Evolutionary conservation across 192 early-diverging fungal genomes (phyloP).

Genomic region (Gamsiella multidivaricata): DNA sequence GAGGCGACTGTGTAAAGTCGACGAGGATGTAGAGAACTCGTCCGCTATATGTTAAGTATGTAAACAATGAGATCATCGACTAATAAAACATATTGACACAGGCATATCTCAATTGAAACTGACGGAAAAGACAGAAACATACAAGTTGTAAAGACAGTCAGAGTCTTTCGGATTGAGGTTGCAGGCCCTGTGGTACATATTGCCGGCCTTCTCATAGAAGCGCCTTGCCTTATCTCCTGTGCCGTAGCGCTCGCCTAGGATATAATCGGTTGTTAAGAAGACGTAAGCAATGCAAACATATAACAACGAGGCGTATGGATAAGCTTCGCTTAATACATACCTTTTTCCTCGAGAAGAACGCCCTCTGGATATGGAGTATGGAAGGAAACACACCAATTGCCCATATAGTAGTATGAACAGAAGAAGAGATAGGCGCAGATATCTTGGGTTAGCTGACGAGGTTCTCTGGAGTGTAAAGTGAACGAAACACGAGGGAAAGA

Average conservation of each 20-base stretch:
- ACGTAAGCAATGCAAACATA: neutral
- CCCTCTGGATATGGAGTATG: conserved; percentile 50
- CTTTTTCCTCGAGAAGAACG: conserved; percentile 64
- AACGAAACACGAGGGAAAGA: neutral
- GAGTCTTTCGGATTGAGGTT: conserved; percentile 62
- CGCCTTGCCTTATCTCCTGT: conserved; percentile 73
- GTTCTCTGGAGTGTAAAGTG: too few relatives aligned
- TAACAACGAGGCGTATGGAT: too few relatives aligned
- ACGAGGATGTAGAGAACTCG: conserved; percentile 68
- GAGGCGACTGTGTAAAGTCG: conserved; percentile 57
- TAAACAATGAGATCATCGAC: neutral
- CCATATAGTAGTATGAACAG: too few relatives aligned
- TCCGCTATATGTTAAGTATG: conserved; percentile 50
- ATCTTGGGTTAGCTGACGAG: neutral
- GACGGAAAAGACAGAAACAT: neutral
- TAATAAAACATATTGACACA: too few relatives aligned
- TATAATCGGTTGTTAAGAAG: neutral
- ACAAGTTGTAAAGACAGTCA: conserved; percentile 79
- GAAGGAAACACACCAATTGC: neutral
- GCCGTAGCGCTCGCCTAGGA: conserved; percentile 75
- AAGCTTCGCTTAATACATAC: conserved; percentile 30
- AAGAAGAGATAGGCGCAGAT: neutral
- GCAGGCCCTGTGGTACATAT: conserved; percentile 72
- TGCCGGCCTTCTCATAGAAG: conserved; percentile 73
- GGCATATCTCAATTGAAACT: too few relatives aligned